Conservation (phyloP, 176 grass and related monocot genomes). For the Avena sativa region DNA sequence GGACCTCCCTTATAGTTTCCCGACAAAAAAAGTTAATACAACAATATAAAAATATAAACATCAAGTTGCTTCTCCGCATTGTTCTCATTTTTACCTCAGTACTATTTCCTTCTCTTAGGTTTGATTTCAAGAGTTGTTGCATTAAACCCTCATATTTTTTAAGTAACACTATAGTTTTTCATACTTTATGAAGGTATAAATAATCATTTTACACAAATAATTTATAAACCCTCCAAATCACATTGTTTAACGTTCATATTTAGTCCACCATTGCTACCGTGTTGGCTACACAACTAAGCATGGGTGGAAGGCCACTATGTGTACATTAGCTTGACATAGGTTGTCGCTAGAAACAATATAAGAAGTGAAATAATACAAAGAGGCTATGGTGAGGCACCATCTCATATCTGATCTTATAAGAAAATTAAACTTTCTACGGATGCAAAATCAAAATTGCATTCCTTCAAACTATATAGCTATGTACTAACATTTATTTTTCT, state of each 20-base stretch:
- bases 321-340: neutral
- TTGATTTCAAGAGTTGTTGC: no score
- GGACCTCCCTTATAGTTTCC: no score
- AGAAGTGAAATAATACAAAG: neutral
- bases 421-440: neutral
- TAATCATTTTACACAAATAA: neutral
- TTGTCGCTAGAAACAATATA: neutral
- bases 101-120: no score
- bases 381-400: neutral
- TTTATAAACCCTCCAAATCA: neutral
- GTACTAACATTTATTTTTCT: neutral
- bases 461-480: neutral
- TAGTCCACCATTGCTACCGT: neutral
- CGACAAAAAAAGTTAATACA: no score
- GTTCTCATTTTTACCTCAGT: no score
- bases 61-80: no score
- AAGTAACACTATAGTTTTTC: no score
- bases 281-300: neutral
- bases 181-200: neutral
- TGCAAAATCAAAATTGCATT: conserved; percentile 9
- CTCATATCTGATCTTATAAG: neutral
- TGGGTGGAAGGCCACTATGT: conserved; percentile 9
- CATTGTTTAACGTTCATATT: neutral
- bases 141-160: no score
- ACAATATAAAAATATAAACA: no score